Conservation (phyloP, 257 asterid species). For the Nicotiana knightiana region DNA sequence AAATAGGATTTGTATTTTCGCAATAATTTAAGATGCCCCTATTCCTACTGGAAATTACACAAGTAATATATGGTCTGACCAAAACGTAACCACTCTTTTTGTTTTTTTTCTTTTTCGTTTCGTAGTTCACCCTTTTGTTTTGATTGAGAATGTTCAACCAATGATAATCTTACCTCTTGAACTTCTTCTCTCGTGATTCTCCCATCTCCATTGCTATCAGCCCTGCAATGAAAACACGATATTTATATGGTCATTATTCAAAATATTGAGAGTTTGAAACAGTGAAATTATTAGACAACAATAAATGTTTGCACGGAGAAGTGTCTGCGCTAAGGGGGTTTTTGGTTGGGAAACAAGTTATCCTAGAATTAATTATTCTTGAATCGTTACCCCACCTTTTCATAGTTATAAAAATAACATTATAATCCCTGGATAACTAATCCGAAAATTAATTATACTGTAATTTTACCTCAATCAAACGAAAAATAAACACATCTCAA, state of each 20-base stretch:
- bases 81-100: neutral
- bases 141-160: constrained; percentile 9
- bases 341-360: no score
- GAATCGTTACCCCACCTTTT: no score
- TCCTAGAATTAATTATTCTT: no score
- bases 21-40: neutral
- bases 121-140: neutral
- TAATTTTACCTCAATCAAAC: no score
- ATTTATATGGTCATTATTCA: neutral
- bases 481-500: no score
- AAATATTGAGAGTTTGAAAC: no score
- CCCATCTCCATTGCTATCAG: constrained; percentile 84
- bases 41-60: neutral
- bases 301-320: no score
- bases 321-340: no score
- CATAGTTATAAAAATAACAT: no score
- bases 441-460: no score
- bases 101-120: neutral
- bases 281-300: no score
- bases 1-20: neutral
- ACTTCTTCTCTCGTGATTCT: constrained; percentile 87
- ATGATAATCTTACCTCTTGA: constrained; percentile 50
- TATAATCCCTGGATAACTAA: no score
- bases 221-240: constrained; percentile 36
- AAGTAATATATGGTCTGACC: constrained; percentile 27